Conservation (phyloP, 768 basidiomycete species). For the Mycena galopus region DNA sequence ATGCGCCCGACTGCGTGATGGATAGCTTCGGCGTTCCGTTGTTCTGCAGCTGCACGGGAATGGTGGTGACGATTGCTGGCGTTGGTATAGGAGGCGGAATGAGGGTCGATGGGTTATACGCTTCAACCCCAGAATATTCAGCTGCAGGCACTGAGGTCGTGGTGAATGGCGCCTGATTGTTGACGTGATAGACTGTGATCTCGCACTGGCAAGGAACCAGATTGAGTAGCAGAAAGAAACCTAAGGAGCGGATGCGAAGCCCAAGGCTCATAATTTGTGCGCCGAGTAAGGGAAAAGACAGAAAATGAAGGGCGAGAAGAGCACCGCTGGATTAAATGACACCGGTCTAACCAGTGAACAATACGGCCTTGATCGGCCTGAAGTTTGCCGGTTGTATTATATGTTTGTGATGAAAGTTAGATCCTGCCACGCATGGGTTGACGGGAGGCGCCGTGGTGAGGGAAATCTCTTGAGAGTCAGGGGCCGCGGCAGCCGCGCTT, state of each 20-base stretch:
- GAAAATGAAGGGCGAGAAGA: neutral
- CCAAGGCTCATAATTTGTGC: neutral
- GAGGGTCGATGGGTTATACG: conserved; percentile 67
- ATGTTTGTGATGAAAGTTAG: too few species aligned
- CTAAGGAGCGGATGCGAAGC: neutral
- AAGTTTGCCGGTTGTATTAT: too few species aligned
- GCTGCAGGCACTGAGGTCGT: conserved; percentile 13
- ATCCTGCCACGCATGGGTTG: too few species aligned
- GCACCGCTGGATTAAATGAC: neutral
- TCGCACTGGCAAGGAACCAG: conserved; percentile 6
- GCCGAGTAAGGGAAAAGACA: neutral
- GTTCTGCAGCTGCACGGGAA: conserved; percentile 59
- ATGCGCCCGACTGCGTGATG: conserved; percentile 53
- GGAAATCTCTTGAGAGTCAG: too few species aligned
- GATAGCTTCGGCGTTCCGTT: conserved; percentile 51
- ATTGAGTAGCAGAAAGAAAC: neutral
- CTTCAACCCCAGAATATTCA: conserved; percentile 47
- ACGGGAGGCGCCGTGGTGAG: too few species aligned
- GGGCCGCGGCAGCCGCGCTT: too few species aligned
- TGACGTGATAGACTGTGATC: conserved; percentile 7
- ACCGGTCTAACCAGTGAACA: too few species aligned
- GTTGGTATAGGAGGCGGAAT: conserved; percentile 65
- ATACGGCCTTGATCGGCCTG: too few species aligned
- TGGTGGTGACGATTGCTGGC: conserved; percentile 56
- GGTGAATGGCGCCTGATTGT: conserved; percentile 13